phyloP scores from a whole-genome alignment of 139 green algal species.

The Picochlorum sp. region DNA sequence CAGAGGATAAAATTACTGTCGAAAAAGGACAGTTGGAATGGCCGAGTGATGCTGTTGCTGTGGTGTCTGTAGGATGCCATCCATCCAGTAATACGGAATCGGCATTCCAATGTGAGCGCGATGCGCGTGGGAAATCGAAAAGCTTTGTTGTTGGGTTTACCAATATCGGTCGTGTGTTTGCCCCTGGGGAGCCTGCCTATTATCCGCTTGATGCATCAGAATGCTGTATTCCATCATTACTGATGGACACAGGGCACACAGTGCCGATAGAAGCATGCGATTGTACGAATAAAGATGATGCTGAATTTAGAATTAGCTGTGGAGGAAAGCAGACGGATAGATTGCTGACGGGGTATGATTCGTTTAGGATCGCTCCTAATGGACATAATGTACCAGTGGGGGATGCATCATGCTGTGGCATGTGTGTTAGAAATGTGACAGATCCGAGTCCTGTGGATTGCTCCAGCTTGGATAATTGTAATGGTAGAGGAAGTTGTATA shows the following conservation, averaged over 20 bases:
- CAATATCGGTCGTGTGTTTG: conserved; percentile 28
- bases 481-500: conserved; percentile 42
- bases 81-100: conserved; percentile 25
- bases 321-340: conserved; percentile 25
- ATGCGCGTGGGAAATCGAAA: not conserved
- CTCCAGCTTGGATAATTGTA: conserved; percentile 48
- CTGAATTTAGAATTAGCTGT: conserved; percentile 41
- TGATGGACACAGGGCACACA: conserved; percentile 40
- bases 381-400: conserved; percentile 52
- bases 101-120: conserved; percentile 39
- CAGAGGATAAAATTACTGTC: conserved; percentile 6
- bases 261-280: conserved; percentile 58
- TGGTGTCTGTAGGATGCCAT: conserved; percentile 63
- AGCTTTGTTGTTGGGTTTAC: conserved; percentile 29
- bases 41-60: conserved; percentile 25
- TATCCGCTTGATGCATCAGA: conserved; percentile 51
- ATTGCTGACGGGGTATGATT: conserved; percentile 38
- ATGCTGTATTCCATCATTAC: conserved; percentile 62
- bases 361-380: conserved; percentile 23
- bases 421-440: conserved; percentile 41
- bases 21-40: not conserved
- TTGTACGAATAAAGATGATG: conserved; percentile 27
- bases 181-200: conserved; percentile 24
- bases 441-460: conserved; percentile 39
- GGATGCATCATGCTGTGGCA: conserved; percentile 57